Percentiles rank a stretch among this genome's conserved stretches.
phyloP scores from a whole-genome alignment of 108 stramenopile genomes.

The Pseudonitzschia multistriata region DNA sequence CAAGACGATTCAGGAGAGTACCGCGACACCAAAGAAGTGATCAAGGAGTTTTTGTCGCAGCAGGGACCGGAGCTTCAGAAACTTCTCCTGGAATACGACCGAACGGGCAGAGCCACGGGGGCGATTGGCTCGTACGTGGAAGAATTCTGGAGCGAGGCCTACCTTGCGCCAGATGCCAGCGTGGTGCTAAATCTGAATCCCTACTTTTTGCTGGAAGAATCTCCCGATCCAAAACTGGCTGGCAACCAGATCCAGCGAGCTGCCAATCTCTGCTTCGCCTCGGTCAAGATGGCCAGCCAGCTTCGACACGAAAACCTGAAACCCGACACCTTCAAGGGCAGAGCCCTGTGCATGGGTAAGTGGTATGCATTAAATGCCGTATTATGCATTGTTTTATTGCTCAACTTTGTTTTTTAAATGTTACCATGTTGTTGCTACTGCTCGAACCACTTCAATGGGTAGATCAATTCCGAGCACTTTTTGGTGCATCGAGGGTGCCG shows the following conservation, averaged over 20 bases:
- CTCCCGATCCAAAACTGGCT: constrained; percentile 76
- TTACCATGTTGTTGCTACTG: not conserved
- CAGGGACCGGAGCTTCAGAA: constrained; percentile 70
- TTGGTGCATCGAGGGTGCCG: constrained; percentile 66
- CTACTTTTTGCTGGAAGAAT: constrained; percentile 83
- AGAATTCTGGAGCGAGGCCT: constrained; percentile 87
- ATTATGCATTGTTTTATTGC: not conserved
- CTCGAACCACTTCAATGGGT: not conserved
- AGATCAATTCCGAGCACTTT: constrained; percentile 46
- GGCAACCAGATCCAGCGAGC: constrained; percentile 68
- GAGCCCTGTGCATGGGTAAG: constrained; percentile 82
- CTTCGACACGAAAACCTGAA: constrained; percentile 59
- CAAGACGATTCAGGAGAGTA: constrained; percentile 34
- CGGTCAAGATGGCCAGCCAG: constrained; percentile 65
- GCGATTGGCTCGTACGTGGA: constrained; percentile 75
- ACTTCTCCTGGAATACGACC: constrained; percentile 69
- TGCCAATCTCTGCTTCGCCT: constrained; percentile 68
- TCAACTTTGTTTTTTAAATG: not conserved
- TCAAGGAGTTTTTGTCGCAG: constrained; percentile 25
- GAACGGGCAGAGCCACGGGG: constrained; percentile 42
- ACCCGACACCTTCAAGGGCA: constrained; percentile 71
- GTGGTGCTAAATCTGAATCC: constrained; percentile 89
- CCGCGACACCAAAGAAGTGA: constrained; percentile 8
- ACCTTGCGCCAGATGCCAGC: constrained; percentile 74
- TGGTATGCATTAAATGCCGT: constrained; percentile 6